Base-by-base conservation (phyloP, 2,329 filamentous ascomycete species). In the Volutella citrinella region DNA sequence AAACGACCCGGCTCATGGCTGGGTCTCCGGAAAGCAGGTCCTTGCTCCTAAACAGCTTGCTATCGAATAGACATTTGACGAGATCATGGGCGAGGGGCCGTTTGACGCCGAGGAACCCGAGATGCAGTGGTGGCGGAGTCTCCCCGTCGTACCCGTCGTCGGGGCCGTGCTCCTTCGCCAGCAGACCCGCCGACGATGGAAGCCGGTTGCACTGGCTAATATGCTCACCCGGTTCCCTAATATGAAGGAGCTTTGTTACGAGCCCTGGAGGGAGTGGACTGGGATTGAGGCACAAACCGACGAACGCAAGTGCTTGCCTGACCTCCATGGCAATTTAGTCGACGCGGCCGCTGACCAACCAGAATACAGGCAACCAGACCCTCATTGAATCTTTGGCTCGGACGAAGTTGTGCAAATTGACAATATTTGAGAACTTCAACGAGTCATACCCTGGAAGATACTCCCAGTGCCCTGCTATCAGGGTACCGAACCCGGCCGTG, bases 151-250 rank as follows among this genome's bases (percentile, higher is more conserved):
- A 35, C 55, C 58, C 6, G 57, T 44, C 17, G 49, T 65, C 31
- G 50, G 45, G 21, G 45, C 41, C 38, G 43, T 64, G 33, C 54
- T 64, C 28, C 40, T 65, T 38, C 61, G 62, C 27, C 59, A 60
- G 41, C 63, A 65, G 42, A 63, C 40, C 40, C 57, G 59, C 36
- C 52, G 58, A 41, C 48, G 55, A 51, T 64, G 58, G 57, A 57
- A 55, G 32, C 55, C 52, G 21, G 15, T 30, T 15, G 43, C 54
- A 19, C 48, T 65, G 17, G 44, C 46, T 19, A 43, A 56, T 11
- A 61, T 65, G 47, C 45, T 65, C 37, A 40, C 54, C 10, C 54
- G 54, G 27, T 52, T 64, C 38, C 56, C 61, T 11, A 55, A 51
- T 34, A 36, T 67, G 31, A 50, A 56, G 43, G 57, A 66, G 41